Base-by-base conservation (phyloP, 805 yeast genomes). In the Candida coquimbonensis region DNA sequence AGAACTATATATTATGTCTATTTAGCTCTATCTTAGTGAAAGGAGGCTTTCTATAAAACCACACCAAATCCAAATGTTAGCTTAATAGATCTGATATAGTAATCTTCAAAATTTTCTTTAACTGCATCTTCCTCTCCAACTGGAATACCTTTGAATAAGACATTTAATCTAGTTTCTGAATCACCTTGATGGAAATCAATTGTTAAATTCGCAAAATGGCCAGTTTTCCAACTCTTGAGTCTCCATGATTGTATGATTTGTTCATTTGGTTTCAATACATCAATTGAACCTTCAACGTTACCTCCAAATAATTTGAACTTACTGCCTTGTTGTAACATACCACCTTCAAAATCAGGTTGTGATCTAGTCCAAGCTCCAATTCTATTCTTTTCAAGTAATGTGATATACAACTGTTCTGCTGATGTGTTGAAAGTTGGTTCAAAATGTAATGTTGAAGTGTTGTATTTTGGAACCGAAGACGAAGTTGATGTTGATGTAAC, bases 11-110 rank as follows among this genome's bases (percentile, higher is more conserved):
- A 21, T 21, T 21, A 21, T 21, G 24, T 21, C 5, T 21, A 21
- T 21, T 21, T 21, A 21, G 24, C 24, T 21, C 24, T 21, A 1
- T 21, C 5, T 5, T 21, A 21, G 24, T 21, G 7, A 21, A 21
- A 17, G 19, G 19, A 17, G 19, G 19, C 19, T 17, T 16, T 16
- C 19, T 34, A 87, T 55, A 88, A 70, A 13, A 88, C 95, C n/a
- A 93, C 87, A 16, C 98, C 98, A 63, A 87, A 90, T 1, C 99
- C 99, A 65, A 93, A 93, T 0, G 96, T 84, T 38, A 87, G 62
- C 69, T 89, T 93, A 60, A 93, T 91, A 7, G 96, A 78, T 66
- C 83, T 82, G 43, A 93, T 81, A 62, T 93, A 93, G 66, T 89
- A 87, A 50, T 87, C 88, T 57, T 88, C 87, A 60, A 93, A 91